Evolutionary conservation across 2,329 filamentous ascomycete genomes (phyloP), one percentile per base, ranked within the genome.

Genomic region (Emmonsia crescens): DNA sequence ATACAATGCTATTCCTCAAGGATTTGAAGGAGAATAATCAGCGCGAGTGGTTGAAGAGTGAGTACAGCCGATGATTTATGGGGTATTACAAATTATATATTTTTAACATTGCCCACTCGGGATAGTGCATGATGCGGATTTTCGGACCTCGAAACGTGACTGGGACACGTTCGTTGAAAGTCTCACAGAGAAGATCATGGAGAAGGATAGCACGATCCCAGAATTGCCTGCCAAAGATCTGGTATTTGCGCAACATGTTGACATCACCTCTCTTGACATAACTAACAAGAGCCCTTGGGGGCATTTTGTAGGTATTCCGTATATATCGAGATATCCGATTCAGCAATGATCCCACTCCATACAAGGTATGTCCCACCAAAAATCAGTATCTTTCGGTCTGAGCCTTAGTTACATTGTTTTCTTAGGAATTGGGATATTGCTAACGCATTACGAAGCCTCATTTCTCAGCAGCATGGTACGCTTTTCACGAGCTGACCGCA

Each of bases 241-340:
- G 67, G 85, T 85, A 68, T 71, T 42, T 38, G 31, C 49, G 48
- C 19, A 55, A 46, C 36, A 61, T 48, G 36, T 55, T 59, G 38
- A 46, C 57, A 31, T 57, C 16, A 49, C 9, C 40, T 19, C 27
- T 44, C 21, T 21, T 16, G 38, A 52, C 57, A 54, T 31, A 46
- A 21, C 52, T 64, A 24, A 70, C 61, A 59, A 60, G 33, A 49
- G 14, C 57, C 48, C 16, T 29, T 29, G 24, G 46, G 49, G 56
- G 57, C 31, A 27, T n/a, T 55, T 14, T 57, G 36, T 65, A 85
- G 82, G 79, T 91, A 56, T 96, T 93, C 72, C 86, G 91, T 64
- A 94, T 96, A 63, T 91, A 96, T 74, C 82, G 91, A 68, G 91
- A 96, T 68, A 82, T 94, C 51, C 85, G 91, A 61, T 96, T 96